Percentiles rank a stretch among this genome's conserved stretches.
Evolutionary conservation across 2,329 filamentous ascomycete species (phyloP).

Genomic region (Nemania sp.): DNA sequence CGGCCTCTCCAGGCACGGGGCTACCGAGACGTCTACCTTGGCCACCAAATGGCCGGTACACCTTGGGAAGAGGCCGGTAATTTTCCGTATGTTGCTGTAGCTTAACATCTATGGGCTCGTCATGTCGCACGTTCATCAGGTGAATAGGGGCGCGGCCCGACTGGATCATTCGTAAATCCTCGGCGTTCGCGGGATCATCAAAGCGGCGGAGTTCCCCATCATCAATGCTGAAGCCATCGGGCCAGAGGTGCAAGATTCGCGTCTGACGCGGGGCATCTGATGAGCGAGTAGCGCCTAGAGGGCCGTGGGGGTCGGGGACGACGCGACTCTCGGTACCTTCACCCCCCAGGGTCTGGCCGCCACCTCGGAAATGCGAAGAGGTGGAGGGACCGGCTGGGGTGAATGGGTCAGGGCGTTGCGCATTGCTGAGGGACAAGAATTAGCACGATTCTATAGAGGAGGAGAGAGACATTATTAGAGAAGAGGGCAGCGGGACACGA

Average conservation of each 20-base stretch:
- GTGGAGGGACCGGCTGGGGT: conserved; percentile 56
- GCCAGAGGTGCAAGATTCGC: conserved; percentile 78
- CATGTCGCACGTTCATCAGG: conserved; percentile 74
- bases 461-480: not conserved
- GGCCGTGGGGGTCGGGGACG: conserved; percentile 64
- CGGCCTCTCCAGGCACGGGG: conserved; percentile 68
- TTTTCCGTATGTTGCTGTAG: conserved; percentile 76
- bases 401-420: conserved; percentile 58
- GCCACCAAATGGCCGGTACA: conserved; percentile 76
- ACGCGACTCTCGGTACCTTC: conserved; percentile 73
- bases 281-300: conserved; percentile 38
- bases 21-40: conserved; percentile 75
- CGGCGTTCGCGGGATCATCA: conserved; percentile 75
- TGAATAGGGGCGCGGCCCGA: conserved; percentile 76
- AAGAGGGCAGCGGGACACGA: not conserved
- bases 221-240: conserved; percentile 83
- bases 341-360: conserved; percentile 77
- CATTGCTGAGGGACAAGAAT: conserved; percentile 54
- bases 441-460: conserved; percentile 4
- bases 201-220: conserved; percentile 79
- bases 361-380: conserved; percentile 65
- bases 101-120: conserved; percentile 79
- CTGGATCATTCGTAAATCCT: conserved; percentile 75
- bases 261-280: conserved; percentile 57
- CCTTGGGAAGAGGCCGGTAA: conserved; percentile 72